Evolutionary conservation across 106 monocot genomes (phyloP), one percentile per base, ranked within the genome.

Genomic region (Narthecium ossifragum): DNA sequence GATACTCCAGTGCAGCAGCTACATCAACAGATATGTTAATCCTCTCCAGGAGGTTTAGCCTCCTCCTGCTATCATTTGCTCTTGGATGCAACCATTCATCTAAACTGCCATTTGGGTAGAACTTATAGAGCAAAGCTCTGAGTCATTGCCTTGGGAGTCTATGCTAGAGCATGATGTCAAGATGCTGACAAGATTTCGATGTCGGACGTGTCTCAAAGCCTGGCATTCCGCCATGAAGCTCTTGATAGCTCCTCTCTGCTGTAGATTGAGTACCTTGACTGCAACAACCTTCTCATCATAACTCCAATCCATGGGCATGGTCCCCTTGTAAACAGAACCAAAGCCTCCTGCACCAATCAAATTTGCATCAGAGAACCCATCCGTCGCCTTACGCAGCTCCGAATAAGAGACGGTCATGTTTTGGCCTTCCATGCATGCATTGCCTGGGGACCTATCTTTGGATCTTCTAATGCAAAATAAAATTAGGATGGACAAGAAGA

Each of bases 181-280:
- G 1, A 62, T 31, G 17, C 31, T 62, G 1, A 62, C 46, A 5
- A 62, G 27, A 24, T 62, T 62, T 7, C 62, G 46, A 49, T 62
- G 62, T 3, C 62, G 15, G 20, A 62, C 32, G 31, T 31, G 46
- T 33, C 46, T 62, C 47, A 62, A 62, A 1, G 22, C 48, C 17
- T 49, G 20, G 32, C 62, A 62, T 25, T 62, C 62, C 11, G 26
- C 14, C 4, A 48, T 46, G 48, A 62, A 62, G 33, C 62, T 62
- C 22, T 46, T 49, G 8, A 11, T 21, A 21, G 48, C 48, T 62
- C 37, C 47, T 18, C 8, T 10, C 5, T 18, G 10, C 5, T 31
- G 11, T 4, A 8, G 3, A 30, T 62, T 46, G 8, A 62, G 24
- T 3, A 62, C 62, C 48, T 62, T 62, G 15, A 62, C 31, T 11